phyloP scores from a whole-genome alignment of 352 stramenopile genomes.

The Phytophthora podocarpi region DNA sequence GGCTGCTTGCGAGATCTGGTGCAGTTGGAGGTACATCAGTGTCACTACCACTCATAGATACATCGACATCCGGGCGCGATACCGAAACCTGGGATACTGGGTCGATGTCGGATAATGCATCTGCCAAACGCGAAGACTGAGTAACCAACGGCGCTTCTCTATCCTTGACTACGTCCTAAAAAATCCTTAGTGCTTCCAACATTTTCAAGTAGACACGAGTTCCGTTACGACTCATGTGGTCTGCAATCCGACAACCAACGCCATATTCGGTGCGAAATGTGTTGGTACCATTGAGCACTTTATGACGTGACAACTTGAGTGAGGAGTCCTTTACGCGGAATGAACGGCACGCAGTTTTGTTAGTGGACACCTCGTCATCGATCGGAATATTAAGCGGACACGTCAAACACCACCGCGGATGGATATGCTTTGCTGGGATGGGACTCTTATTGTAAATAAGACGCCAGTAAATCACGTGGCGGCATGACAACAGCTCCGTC shows the following conservation, averaged over 20 bases:
- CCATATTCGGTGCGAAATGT: background rate
- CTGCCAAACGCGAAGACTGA: too few species aligned
- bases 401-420: background rate
- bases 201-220: conserved; percentile 4
- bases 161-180: background rate
- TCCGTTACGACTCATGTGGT: conserved; percentile 8
- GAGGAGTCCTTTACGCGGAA: conserved; percentile 1
- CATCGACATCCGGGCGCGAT: too few species aligned
- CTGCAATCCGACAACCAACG: background rate
- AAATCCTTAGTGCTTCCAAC: background rate
- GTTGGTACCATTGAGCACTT: conserved; percentile 4
- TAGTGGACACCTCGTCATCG: too few species aligned
- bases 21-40: too few species aligned
- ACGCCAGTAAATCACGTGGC: conserved; percentile 2
- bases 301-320: background rate
- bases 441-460: background rate
- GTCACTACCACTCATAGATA: too few species aligned
- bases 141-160: background rate
- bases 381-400: background rate
- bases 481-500: background rate
- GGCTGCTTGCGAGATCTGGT: too few species aligned
- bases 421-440: background rate
- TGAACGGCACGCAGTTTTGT: background rate
- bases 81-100: too few species aligned
- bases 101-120: too few species aligned